These are phyloP conservation scores for Chlorella sp. DNA, from an alignment of 139 green algal genomes.

Conservation along the genomic window DNA sequence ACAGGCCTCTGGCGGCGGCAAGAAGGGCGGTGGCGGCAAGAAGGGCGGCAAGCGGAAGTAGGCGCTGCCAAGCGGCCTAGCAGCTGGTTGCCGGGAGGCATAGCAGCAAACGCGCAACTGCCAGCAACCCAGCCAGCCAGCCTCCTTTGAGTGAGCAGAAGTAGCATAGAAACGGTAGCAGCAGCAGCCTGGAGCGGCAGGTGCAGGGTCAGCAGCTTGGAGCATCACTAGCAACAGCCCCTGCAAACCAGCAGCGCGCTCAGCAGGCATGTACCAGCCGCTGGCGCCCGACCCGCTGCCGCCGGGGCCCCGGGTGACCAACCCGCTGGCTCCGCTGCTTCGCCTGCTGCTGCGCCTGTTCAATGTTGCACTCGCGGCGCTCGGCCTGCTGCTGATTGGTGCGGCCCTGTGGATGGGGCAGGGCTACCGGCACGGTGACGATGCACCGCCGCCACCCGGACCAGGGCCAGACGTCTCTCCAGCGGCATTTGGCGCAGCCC, in stretches of 20 bases:
- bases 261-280: not conserved
- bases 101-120: too few species aligned
- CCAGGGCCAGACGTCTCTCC: not conserved
- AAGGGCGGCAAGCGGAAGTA: slow-evolving; percentile 29
- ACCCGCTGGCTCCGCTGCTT: not conserved
- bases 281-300: slow-evolving; percentile 14
- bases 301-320: slow-evolving; percentile 3
- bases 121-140: too few species aligned
- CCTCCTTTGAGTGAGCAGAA: not conserved
- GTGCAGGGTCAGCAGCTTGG: too few species aligned
- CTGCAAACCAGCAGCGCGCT: not conserved
- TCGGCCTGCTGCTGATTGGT: slow-evolving; percentile 9
- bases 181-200: too few species aligned
- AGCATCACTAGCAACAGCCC: too few species aligned
- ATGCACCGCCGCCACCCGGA: not conserved
- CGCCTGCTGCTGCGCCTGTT: slow-evolving; percentile 31
- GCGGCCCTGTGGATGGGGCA: not conserved
- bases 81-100: not conserved
- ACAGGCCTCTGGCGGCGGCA: not conserved
- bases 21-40: slow-evolving; percentile 2
- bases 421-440: not conserved
- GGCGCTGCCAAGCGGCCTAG: too few species aligned
- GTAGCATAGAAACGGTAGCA: too few species aligned
- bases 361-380: not conserved
- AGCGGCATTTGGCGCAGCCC: too few species aligned